Percentiles rank a stretch among this genome's conserved stretches.
These are phyloP conservation scores for Carallia pectinifolia DNA, from an alignment of 345 rosid species.

Conservation along the genomic window DNA sequence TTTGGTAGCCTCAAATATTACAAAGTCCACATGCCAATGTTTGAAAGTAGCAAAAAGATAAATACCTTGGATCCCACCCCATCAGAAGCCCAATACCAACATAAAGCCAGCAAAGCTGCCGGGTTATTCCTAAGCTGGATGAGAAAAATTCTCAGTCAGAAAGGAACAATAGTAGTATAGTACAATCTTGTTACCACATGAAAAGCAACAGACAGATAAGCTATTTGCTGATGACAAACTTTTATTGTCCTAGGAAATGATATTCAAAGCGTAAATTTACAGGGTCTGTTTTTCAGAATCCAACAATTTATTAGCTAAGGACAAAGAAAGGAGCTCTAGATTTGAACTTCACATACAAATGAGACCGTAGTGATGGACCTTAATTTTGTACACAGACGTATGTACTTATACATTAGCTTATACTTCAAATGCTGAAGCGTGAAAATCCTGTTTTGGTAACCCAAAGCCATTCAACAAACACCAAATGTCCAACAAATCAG, in stretches of 20 bases:
- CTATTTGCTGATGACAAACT: no score
- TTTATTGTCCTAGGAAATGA: no score
- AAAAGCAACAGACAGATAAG: no score
- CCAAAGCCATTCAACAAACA: neutral
- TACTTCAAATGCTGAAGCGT: neutral
- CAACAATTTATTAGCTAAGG: no score
- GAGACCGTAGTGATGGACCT: no score
- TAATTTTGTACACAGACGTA: no score
- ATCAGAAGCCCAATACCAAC: conserved; percentile 95
- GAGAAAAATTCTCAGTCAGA: conserved; percentile 13
- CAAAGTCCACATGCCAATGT: conserved; percentile 12
- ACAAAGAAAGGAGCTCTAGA: no score
- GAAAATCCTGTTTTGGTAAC: neutral
- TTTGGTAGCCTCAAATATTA: conserved; percentile 2
- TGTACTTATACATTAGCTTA: neutral
- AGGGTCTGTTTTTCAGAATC: no score
- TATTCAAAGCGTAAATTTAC: no score
- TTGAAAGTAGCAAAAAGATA: conserved; percentile 9
- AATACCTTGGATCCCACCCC: conserved; percentile 94
- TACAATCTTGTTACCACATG: neutral
- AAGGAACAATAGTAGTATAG: neutral
- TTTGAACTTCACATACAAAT: no score
- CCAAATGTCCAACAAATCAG: neutral
- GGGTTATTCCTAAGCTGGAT: conserved; percentile 83
- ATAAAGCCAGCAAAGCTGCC: conserved; percentile 88